These are phyloP conservation scores for Nakazawaea molendinolei DNA, from an alignment of 805 yeast genomes.

Conservation along the genomic window DNA sequence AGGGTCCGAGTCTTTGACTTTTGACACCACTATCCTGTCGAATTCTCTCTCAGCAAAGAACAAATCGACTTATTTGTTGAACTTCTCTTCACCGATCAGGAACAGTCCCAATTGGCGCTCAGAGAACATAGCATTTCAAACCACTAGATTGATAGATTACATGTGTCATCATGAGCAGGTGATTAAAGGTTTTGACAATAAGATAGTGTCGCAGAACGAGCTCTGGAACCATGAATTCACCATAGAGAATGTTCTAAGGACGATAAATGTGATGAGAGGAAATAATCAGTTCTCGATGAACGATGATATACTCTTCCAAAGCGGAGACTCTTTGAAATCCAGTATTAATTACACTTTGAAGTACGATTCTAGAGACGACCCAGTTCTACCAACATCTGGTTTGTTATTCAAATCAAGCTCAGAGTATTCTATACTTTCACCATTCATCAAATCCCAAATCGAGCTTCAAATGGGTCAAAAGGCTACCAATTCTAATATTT, in stretches of 20 bases:
- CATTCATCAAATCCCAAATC: constrained; percentile 33
- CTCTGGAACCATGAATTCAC: constrained; percentile 42
- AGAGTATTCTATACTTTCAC: constrained; percentile 20
- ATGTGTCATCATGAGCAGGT: constrained; percentile 36
- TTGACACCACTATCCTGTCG: constrained; percentile 36
- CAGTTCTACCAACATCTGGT: constrained; percentile 38
- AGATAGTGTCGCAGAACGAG: constrained; percentile 28
- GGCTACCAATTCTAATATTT: constrained; percentile 14
- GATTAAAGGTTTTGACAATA: constrained; percentile 36
- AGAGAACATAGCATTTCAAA: constrained; percentile 34
- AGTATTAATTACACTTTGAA: constrained; percentile 31
- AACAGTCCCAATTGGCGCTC: constrained; percentile 33
- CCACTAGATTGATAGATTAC: constrained; percentile 42
- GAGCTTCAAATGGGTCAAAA: constrained; percentile 32
- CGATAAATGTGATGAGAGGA: constrained; percentile 20
- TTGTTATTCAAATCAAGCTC: constrained; percentile 27
- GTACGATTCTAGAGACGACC: constrained; percentile 39
- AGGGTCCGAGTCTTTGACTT: constrained; percentile 44
- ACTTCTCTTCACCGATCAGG: constrained; percentile 38
- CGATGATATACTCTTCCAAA: constrained; percentile 27
- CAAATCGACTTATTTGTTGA: constrained; percentile 41
- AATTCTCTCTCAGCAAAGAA: constrained; percentile 45
- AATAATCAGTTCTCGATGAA: constrained; percentile 20
- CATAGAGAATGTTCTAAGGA: constrained; percentile 37
- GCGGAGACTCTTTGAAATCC: constrained; percentile 41